Conservation (phyloP, 2,329 filamentous ascomycete species). For the Neoascochyta sp. region DNA sequence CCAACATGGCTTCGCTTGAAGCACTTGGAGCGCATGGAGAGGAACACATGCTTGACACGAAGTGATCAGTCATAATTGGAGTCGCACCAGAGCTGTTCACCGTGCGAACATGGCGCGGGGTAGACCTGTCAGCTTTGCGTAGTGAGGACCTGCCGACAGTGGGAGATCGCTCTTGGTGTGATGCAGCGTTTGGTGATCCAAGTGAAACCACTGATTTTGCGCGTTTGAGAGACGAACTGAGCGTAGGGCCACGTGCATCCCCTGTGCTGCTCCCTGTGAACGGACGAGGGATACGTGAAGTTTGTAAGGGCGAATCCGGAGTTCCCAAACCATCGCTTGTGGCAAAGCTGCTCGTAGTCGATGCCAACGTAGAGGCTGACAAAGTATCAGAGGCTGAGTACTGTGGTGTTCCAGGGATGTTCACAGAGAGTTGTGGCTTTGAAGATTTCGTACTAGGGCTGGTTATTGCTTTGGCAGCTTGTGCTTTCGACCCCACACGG, state of each 20-base stretch:
- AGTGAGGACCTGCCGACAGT: too few species aligned
- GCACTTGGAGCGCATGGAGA: too few species aligned
- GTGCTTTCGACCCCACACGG: not conserved
- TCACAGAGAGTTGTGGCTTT: slow-evolving; percentile 19
- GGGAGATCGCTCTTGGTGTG: too few species aligned
- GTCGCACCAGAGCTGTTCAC: slow-evolving; percentile 18
- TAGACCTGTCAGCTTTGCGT: too few species aligned
- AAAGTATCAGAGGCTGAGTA: not conserved
- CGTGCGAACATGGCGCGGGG: slow-evolving; percentile 20
- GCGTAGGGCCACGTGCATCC: slow-evolving; percentile 6
- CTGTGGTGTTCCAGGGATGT: slow-evolving; percentile 12
- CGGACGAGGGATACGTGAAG: slow-evolving; percentile 28
- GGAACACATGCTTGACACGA: too few species aligned
- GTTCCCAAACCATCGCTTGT: not conserved
- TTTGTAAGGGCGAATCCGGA: slow-evolving; percentile 7
- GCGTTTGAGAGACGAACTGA: slow-evolving; percentile 14
- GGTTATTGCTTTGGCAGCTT: not conserved
- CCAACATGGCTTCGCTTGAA: too few species aligned
- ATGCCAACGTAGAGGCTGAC: slow-evolving; percentile 3
- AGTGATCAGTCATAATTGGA: slow-evolving; percentile 9
- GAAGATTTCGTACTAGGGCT: slow-evolving; percentile 2
- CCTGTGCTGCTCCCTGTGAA: slow-evolving; percentile 3
- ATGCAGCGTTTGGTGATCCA: not conserved
- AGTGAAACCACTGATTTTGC: slow-evolving; percentile 12
- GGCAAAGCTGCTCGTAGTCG: slow-evolving; percentile 9